phyloP scores from a whole-genome alignment of 768 basidiomycete genomes.

The Kwoniella bestiolae region DNA sequence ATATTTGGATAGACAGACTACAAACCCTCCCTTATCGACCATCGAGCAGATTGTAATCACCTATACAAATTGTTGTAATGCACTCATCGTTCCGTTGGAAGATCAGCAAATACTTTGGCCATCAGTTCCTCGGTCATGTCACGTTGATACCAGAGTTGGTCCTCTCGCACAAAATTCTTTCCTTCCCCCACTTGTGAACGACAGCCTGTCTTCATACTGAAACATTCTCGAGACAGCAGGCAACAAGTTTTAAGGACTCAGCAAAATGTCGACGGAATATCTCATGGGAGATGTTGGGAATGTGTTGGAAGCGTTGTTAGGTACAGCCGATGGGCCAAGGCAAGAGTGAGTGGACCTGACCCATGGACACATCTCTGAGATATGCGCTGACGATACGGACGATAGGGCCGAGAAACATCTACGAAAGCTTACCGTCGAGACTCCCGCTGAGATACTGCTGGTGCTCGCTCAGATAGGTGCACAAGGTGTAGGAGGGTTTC shows the following conservation, averaged over 20 bases:
- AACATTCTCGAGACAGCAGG: too few species aligned
- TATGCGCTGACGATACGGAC: background rate
- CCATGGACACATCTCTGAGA: background rate
- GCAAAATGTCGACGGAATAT: conserved; percentile 51
- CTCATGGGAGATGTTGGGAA: conserved; percentile 39
- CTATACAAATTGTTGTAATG: background rate
- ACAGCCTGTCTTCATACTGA: too few species aligned
- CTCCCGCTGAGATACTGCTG: conserved; percentile 41
- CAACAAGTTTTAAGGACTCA: too few species aligned
- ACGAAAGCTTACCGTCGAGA: conserved; percentile 24
- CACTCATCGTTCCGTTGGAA: conserved; percentile 1
- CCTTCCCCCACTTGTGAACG: too few species aligned
- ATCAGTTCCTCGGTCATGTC: too few species aligned
- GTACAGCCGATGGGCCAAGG: conserved; percentile 29
- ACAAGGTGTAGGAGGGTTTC: conserved; percentile 48
- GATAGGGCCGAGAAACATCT: conserved; percentile 45
- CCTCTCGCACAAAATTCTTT: too few species aligned
- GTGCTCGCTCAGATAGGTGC: conserved; percentile 50
- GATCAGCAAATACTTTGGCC: background rate
- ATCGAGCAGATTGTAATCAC: background rate
- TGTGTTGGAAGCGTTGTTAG: conserved; percentile 46
- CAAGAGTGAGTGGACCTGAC: conserved; percentile 30
- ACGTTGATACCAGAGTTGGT: too few species aligned
- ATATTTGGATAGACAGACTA: too few species aligned
- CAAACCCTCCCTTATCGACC: too few species aligned